Evolutionary conservation across 2,329 filamentous ascomycete species (phyloP), one percentile per base, ranked within the genome.

Genomic region (Penicillium sp.): DNA sequence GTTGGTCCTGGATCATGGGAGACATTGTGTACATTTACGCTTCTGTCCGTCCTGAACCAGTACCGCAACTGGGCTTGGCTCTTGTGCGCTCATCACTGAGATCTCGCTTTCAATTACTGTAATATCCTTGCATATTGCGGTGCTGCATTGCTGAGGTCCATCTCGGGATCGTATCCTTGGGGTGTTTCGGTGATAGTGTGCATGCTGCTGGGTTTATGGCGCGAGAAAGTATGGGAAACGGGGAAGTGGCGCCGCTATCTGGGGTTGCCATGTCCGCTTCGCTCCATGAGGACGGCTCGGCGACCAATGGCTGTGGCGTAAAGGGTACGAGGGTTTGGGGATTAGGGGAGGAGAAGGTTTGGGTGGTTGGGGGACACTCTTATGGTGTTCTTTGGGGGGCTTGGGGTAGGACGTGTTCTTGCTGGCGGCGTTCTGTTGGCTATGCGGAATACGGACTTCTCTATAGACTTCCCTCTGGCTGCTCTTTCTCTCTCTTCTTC

Each of bases 221-320:
- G 18, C n/a, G 31, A 2, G 37, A 37, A 24, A 24, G 24, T 32
- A 31, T 9, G 26, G 51, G 48, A 49, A 57, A 35, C 34, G 47
- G 54, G 35, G 40, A 47, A 20, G 50, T 46, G 35, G 14, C 48
- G 68, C 73, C 72, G 65, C 70, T 66, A 67, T 68, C 63, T 72
- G 72, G 72, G 71, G 72, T 73, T 74, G 70, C 70, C 69, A 61
- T 61, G 66, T 71, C 70, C 65, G 67, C 74, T 76, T 69, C 67
- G 50, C 66, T 63, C 73, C 61, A 73, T 77, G 74, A 74, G 72
- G 73, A 72, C 66, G 49, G 58, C 39, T 60, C 9, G 67, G 73
- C 70, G 74, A 74, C 73, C 67, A 77, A 77, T 75, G 75, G 74
- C 75, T 69, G 68, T 68, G 74, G 74, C 69, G 63, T 55, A 76